Evolutionary conservation across 345 rosid genomes (phyloP).

Genomic region (Salix koriyanagi): DNA sequence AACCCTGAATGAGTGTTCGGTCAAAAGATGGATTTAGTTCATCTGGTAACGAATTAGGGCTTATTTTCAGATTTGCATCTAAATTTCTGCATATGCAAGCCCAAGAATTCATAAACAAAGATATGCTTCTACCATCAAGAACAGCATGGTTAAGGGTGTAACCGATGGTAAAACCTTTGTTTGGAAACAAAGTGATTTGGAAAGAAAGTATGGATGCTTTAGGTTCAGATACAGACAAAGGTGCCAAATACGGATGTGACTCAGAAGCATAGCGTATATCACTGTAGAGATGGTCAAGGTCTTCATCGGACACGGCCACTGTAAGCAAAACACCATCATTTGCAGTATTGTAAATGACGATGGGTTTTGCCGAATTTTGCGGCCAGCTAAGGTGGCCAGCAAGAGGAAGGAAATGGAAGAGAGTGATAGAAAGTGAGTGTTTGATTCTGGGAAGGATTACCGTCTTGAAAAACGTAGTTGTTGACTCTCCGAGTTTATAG

Average conservation of each 20-base stretch:
- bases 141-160: conserved; percentile 7
- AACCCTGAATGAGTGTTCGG: neutral
- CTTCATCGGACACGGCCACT: conserved; percentile 7
- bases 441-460: conserved; percentile 6
- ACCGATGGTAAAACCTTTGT: conserved; percentile 4
- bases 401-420: conserved; percentile 11
- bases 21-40: neutral
- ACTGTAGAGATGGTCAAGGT: neutral
- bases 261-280: neutral
- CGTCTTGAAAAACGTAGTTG: neutral
- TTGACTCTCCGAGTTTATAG: neutral
- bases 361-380: neutral
- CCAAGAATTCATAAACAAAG: conserved; percentile 14
- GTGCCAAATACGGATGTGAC: conserved; percentile 1
- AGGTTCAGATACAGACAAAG: neutral
- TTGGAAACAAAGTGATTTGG: conserved; percentile 2
- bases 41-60: neutral
- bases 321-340: neutral
- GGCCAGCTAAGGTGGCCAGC: conserved; percentile 17
- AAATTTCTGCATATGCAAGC: conserved; percentile 1
- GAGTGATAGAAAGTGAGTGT: conserved; percentile 17
- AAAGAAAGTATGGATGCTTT: neutral
- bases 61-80: neutral
- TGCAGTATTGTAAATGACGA: too few species aligned
- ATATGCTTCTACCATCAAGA: conserved; percentile 9